Base-by-base conservation (phyloP, 129 eudicot genomes). In the Arctium lappa region DNA sequence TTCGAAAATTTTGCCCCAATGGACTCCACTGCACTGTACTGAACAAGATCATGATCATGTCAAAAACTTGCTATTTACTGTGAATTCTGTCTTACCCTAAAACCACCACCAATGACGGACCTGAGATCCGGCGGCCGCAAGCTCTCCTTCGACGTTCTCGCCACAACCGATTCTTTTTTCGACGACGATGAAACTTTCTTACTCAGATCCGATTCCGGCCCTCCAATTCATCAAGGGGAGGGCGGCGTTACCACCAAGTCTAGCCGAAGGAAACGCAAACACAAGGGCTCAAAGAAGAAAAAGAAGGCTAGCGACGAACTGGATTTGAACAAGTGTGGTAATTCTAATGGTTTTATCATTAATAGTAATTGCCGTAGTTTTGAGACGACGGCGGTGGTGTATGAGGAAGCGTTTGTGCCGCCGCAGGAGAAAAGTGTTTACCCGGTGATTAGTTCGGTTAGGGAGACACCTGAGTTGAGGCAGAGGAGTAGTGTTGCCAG, bases 101-200 rank as follows among this genome's bases (percentile, higher is more conserved):
- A 50, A 46, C 60, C 53, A 48, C 71, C 60, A 13, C 7, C 73
- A 53, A 63, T 63, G 75, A 27, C 80, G 9, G 78, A 85, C 74
- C 44, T 86, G 79, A 86, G 92, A 87, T 86, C 91, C 86, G 50
- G 81, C 72, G 85, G 85, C 68, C 91, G 91, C 18, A 88, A 86
- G 75, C 83, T 89, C 33, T 89, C 93, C n/a, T 91, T 91, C 91
- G 88, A 84, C 73, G 86, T 89, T 37, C 88, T 91, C 72, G 9
- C 87, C 68, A 77, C 85, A 75, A 72, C 76, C 63, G 84, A 83
- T 74, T 81, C 89, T 12, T 81, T 48, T 46, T 84, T 84, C 36
- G 88, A 80, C 89, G 87, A 77, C 66, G 60, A 38, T 70, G 38
- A 63, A 3, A 13, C 81, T 39, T 72, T 74, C 42, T 62, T 76